Evolutionary conservation across 768 basidiomycete species (phyloP), one percentile per base, ranked within the genome.

Genomic region (Tylopilus sp.): DNA sequence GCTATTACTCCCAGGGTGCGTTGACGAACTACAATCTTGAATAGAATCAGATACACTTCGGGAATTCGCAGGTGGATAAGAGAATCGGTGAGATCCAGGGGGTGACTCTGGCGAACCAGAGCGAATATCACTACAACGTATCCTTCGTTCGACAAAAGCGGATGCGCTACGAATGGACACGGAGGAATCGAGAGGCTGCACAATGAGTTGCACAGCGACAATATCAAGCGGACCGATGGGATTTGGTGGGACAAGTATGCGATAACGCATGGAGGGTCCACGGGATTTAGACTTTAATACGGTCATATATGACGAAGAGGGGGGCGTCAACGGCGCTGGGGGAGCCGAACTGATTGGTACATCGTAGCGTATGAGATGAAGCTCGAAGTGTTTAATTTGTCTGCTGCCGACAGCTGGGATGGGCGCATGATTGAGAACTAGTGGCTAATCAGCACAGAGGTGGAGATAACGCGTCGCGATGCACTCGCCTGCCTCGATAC

Each of bases 161-260:
- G 75, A 81, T 3, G 85, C 82, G 55, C 78, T 80, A 40, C 83
- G 83, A 51, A 90, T 74, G 35, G 75, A 71, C 33, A 83, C 74
- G 22, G 68, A 67, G n/a, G 75, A 68, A 56, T 88, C 84, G 39
- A 77, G 55, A 7, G 86, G 81, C n/a, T 78, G 75, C 41, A 89
- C 72, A 46, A 75, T 73, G 51, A 91, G 71, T 13, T 81, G 77
- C 50, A 88, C 76, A 48, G 86, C 79, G 25, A 91, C 75, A 31
- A 87, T 75, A 66, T 91, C 89, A 40, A 80, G 73, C 22, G 89
- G 89, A 20, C 86, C 88, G 45, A 89, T 75, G 7, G 88, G 79
- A 38, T 71, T 60, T 20, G 75, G 70, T 25, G 88, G 85, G 0
- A 75, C 59, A 53, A 78, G 73, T 42, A 88, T 62, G 43, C 73